Conservation (phyloP, 1,139 yeast genomes). For the Zhuliangozyma parablackwelliae region DNA sequence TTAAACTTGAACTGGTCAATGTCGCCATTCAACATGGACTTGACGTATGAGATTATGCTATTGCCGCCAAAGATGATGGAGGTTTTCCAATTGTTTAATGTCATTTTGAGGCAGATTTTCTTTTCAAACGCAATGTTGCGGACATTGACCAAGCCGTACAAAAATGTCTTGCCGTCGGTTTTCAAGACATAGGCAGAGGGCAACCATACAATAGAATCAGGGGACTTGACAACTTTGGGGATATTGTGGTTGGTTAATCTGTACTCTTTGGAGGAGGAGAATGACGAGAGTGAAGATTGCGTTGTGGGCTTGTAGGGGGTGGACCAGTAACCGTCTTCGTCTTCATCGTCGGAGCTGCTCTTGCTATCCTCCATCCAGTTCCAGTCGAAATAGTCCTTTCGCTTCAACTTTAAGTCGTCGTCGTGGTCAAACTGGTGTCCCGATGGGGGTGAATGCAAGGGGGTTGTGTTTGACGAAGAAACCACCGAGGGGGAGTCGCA, state of each 20-base stretch:
- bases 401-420: constrained; percentile 6
- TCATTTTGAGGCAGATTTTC: constrained; percentile 29
- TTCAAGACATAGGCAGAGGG: constrained; percentile 12
- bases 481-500: constrained; percentile 38
- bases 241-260: constrained; percentile 11
- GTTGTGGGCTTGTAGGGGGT: constrained; percentile 3
- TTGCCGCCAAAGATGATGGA: constrained; percentile 24
- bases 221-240: constrained; percentile 4
- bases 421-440: constrained; percentile 15
- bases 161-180: constrained; percentile 9
- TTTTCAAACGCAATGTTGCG: constrained; percentile 39
- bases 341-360: constrained; percentile 7
- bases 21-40: constrained; percentile 20
- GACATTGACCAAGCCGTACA: constrained; percentile 30
- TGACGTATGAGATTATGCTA: constrained; percentile 18
- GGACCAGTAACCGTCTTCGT: constrained; percentile 12
- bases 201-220: constrained; percentile 7
- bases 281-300: too few species aligned
- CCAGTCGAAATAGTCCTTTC: constrained; percentile 12
- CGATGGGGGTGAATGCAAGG: constrained; percentile 29
- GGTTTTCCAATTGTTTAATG: constrained; percentile 37
- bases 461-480: constrained; percentile 29
- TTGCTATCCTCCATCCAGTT: constrained; percentile 6
- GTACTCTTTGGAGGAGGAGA: constrained; percentile 6
- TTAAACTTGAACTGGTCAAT: constrained; percentile 38